A percentile compares a stretch with the other conserved stretches of the same genome.
phyloP scores from a whole-genome alignment of 192 early-diverging fungal genomes.

The Radiomyces spectabilis region DNA sequence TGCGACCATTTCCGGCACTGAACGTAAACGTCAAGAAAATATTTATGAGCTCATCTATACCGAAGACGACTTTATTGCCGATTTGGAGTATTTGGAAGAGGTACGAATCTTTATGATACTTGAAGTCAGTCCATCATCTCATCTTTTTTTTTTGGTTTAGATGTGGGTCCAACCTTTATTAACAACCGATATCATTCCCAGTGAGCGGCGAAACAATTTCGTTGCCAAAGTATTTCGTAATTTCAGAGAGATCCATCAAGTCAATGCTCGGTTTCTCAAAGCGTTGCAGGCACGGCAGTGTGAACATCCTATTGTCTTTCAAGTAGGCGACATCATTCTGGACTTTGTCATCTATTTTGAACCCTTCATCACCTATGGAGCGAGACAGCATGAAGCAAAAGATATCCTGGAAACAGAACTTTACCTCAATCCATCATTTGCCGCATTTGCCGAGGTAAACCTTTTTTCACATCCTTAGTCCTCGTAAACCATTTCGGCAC shows the following conservation, averaged over 20 bases:
- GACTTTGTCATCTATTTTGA: slow-evolving; percentile 59
- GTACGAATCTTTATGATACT: slow-evolving; percentile 26
- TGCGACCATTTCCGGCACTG: slow-evolving; percentile 31
- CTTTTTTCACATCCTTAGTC: background rate
- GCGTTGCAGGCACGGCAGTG: slow-evolving; percentile 58
- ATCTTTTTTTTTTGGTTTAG: slow-evolving; percentile 15
- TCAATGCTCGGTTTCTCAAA: slow-evolving; percentile 53
- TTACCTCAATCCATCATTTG: slow-evolving; percentile 53
- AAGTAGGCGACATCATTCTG: slow-evolving; percentile 83
- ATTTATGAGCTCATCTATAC: slow-evolving; percentile 91
- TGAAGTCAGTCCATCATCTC: background rate
- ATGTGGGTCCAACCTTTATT: slow-evolving; percentile 61
- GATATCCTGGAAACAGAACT: slow-evolving; percentile 75
- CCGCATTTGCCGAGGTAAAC: slow-evolving; percentile 65
- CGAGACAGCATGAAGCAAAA: slow-evolving; percentile 74
- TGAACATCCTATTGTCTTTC: slow-evolving; percentile 62
- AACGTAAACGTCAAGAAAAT: slow-evolving; percentile 86
- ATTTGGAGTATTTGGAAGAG: slow-evolving; percentile 73
- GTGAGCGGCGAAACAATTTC: slow-evolving; percentile 58
- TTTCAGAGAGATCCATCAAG: slow-evolving; percentile 51
- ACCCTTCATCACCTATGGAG: slow-evolving; percentile 79
- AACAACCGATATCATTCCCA: slow-evolving; percentile 58
- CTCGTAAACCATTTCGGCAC: background rate
- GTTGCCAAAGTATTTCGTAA: slow-evolving; percentile 76
- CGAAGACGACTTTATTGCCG: slow-evolving; percentile 84